Conservation (phyloP, 805 yeast genomes). For the Cyberlindnera mycetangii region DNA sequence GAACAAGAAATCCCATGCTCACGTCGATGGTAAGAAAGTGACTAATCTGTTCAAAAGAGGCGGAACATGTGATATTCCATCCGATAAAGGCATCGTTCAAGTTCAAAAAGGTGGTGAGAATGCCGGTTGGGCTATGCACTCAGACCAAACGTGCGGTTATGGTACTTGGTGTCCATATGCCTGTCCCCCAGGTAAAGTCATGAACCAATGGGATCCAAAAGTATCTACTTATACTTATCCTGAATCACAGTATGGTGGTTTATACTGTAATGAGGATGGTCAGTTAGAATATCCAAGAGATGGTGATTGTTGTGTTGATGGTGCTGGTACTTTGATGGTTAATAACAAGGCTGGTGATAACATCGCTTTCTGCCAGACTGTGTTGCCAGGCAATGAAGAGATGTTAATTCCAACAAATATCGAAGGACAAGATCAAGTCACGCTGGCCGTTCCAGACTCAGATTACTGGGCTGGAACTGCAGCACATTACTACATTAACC, state of each 20-base stretch:
- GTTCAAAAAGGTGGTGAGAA: conserved; percentile 56
- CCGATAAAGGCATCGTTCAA: conserved; percentile 62
- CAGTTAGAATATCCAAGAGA: conserved; percentile 58
- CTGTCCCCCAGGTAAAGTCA: conserved; percentile 81
- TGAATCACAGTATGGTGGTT: conserved; percentile 77
- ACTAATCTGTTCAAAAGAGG: conserved; percentile 30
- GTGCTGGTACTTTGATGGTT: conserved; percentile 69
- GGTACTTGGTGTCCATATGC: conserved; percentile 92
- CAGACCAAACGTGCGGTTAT: conserved; percentile 66
- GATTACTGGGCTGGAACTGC: conserved; percentile 85
- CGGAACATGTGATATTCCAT: conserved; percentile 66
- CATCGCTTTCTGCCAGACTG: conserved; percentile 90
- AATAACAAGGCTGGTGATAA: conserved; percentile 51
- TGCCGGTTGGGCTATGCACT: conserved; percentile 87
- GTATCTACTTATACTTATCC: conserved; percentile 77
- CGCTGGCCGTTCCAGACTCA: conserved; percentile 81
- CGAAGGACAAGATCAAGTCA: conserved; percentile 42
- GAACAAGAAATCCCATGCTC: background rate
- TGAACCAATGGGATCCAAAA: conserved; percentile 84
- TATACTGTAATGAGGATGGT: conserved; percentile 73
- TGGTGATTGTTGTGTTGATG: conserved; percentile 66
- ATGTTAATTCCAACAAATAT: conserved; percentile 85
- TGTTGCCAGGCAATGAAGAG: conserved; percentile 90
- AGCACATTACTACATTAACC: conserved; percentile 80
- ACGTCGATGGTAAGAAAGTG: conserved; percentile 28